A percentile compares a stretch with the other conserved stretches of the same genome.
These are phyloP conservation scores for Ceratocystiopsis minuta DNA, from an alignment of 2,329 filamentous ascomycete species.

Conservation along the genomic window DNA sequence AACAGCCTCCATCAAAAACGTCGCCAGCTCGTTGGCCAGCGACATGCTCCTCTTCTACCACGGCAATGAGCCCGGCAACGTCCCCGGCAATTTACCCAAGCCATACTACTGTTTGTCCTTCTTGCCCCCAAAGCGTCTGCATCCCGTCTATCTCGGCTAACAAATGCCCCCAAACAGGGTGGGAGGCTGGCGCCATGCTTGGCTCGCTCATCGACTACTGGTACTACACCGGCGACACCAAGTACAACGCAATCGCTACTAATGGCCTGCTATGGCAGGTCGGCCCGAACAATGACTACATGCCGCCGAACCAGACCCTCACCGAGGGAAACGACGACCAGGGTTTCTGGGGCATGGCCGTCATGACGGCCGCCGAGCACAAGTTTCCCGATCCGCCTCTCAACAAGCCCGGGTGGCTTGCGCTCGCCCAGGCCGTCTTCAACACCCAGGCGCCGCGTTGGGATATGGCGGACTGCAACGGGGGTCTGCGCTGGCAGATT, in stretches of 20 bases:
- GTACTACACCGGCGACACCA: slow-evolving; percentile 35
- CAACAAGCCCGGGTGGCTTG: slow-evolving; percentile 46
- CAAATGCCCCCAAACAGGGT: slow-evolving; percentile 27
- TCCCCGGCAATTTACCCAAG: slow-evolving; percentile 26
- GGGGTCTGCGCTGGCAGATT: slow-evolving; percentile 72
- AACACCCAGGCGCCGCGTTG: slow-evolving; percentile 60
- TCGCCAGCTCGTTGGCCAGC: slow-evolving; percentile 29
- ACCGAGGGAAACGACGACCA: slow-evolving; percentile 56
- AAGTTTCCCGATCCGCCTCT: slow-evolving; percentile 42
- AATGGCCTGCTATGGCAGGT: slow-evolving; percentile 59
- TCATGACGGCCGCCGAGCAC: slow-evolving; percentile 53
- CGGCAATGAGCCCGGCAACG: slow-evolving; percentile 30
- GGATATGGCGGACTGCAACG: slow-evolving; percentile 51
- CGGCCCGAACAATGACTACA: slow-evolving; percentile 55
- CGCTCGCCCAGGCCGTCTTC: slow-evolving; percentile 63
- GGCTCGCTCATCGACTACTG: slow-evolving; percentile 64
- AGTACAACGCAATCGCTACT: slow-evolving; percentile 48
- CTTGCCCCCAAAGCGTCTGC: not conserved
- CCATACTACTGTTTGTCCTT: slow-evolving; percentile 9
- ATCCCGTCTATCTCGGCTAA: no score
- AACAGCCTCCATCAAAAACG: slow-evolving; percentile 28
- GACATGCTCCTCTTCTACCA: slow-evolving; percentile 29
- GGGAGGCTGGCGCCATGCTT: slow-evolving; percentile 59
- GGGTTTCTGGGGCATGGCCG: slow-evolving; percentile 54
- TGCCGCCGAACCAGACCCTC: slow-evolving; percentile 53